Evolutionary conservation across 2,329 filamentous ascomycete genomes (phyloP).

Genomic region (Remersonia thermophila): DNA sequence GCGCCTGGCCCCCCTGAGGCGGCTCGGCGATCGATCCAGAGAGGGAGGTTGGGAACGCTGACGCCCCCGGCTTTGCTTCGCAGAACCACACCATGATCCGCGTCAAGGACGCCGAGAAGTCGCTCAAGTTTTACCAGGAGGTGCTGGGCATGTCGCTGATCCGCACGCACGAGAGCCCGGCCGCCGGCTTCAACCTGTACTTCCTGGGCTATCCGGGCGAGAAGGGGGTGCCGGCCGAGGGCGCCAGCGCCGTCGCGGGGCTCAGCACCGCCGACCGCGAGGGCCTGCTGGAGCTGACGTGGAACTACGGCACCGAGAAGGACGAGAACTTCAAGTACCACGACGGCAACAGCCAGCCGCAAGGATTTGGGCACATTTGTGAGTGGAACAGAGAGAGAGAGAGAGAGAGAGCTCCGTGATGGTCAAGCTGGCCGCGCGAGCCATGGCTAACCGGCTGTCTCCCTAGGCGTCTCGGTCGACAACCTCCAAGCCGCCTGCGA

Average conservation of each 20-base stretch:
- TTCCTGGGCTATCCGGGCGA: conserved; percentile 69
- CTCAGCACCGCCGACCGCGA: conserved; percentile 42
- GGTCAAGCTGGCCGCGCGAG: too few species aligned
- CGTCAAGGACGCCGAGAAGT: conserved; percentile 68
- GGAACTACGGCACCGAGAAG: conserved; percentile 75
- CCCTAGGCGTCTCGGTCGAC: conserved; percentile 74
- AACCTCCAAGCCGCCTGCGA: conserved; percentile 78
- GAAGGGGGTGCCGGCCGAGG: conserved; percentile 37
- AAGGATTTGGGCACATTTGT: conserved; percentile 93
- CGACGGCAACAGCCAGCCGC: conserved; percentile 79
- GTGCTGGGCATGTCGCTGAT: conserved; percentile 78
- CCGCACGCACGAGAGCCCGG: conserved; percentile 56
- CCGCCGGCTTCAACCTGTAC: conserved; percentile 75
- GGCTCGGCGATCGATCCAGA: too few species aligned
- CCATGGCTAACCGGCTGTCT: too few species aligned
- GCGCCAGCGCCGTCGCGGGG: conserved; percentile 41
- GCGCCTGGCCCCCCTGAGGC: background rate
- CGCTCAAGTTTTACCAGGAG: conserved; percentile 71
- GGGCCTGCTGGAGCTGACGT: conserved; percentile 81
- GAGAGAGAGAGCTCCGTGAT: too few species aligned
- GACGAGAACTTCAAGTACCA: conserved; percentile 78
- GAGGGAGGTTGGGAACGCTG: too few species aligned
- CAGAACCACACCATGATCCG: conserved; percentile 91
- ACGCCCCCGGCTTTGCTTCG: too few species aligned
- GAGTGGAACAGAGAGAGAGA: too few species aligned